A percentile compares a stretch with the other conserved stretches of the same genome.
phyloP scores from a whole-genome alignment of 148 eudicot species.

The Rhododendron ferrugineum region DNA sequence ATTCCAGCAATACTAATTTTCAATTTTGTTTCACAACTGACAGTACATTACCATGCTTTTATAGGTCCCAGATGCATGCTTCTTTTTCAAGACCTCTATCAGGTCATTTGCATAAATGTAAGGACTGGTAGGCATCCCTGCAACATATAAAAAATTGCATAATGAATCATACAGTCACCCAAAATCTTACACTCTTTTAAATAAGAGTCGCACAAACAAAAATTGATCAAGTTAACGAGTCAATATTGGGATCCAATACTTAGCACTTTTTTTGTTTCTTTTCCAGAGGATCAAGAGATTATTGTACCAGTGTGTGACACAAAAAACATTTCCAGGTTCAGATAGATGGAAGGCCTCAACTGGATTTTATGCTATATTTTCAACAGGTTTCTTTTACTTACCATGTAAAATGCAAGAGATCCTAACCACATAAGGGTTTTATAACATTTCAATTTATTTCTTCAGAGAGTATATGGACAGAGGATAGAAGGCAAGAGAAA shows the following conservation, averaged over 20 bases:
- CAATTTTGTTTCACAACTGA: not conserved
- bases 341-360: not conserved
- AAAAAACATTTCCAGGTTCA: not conserved
- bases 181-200: not conserved
- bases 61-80: constrained; percentile 80
- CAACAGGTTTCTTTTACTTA: not conserved
- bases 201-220: not conserved
- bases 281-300: not conserved
- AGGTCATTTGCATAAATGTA: constrained; percentile 79
- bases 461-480: not conserved
- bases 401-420: not conserved
- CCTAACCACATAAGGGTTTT: not conserved
- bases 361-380: not conserved
- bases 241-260: not conserved
- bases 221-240: not conserved
- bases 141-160: not conserved
- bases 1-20: not conserved
- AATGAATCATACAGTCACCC: not conserved
- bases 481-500: not conserved
- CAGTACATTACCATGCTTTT: constrained; percentile 59
- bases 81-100: constrained; percentile 60
- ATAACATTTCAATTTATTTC: not conserved
- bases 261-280: not conserved
- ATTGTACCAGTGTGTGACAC: not conserved
- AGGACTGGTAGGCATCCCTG: constrained; percentile 92